A percentile compares a stretch with the other conserved stretches of the same genome.
phyloP scores from a whole-genome alignment of 164 flowering plant species.

The Houttuynia cordata region DNA sequence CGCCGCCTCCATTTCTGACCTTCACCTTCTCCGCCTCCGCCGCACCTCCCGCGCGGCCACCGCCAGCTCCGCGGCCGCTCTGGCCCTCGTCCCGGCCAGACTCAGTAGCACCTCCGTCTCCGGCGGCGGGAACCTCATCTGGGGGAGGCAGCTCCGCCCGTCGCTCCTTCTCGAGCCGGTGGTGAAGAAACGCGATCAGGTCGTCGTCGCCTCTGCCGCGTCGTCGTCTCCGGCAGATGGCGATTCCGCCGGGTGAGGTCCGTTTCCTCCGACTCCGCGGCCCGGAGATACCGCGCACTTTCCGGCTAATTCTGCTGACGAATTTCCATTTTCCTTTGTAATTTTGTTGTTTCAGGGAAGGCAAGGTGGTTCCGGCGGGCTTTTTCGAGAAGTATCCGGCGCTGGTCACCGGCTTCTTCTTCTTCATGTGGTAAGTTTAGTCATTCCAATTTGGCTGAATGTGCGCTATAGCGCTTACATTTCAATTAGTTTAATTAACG shows the following conservation, averaged over 20 bases:
- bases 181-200: constrained; percentile 20
- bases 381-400: constrained; percentile 63
- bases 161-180: constrained; percentile 35
- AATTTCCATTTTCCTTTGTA: too few relatives aligned
- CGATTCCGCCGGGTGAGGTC: constrained; percentile 96
- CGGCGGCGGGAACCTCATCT: constrained; percentile 66
- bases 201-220: constrained; percentile 34
- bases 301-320: constrained; percentile 14
- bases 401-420: constrained; percentile 86
- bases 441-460: too few relatives aligned
- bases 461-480: not conserved
- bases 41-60: constrained; percentile 13
- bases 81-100: not conserved
- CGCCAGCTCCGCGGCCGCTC: constrained; percentile 16
- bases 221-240: constrained; percentile 53
- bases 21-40: constrained; percentile 21
- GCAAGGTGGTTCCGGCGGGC: constrained; percentile 47
- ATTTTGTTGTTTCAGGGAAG: constrained; percentile 30
- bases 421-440: constrained; percentile 98
- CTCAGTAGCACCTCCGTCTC: constrained; percentile 23
- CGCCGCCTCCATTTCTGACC: constrained; percentile 27
- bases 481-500: not conserved
- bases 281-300: constrained; percentile 6
- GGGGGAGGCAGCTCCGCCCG: constrained; percentile 82
- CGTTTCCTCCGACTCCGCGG: constrained; percentile 25